A percentile compares a stretch with the other conserved stretches of the same genome.
Evolutionary conservation across 176 grass and related monocot species (phyloP).

Genomic region (Eragrostis curvula): DNA sequence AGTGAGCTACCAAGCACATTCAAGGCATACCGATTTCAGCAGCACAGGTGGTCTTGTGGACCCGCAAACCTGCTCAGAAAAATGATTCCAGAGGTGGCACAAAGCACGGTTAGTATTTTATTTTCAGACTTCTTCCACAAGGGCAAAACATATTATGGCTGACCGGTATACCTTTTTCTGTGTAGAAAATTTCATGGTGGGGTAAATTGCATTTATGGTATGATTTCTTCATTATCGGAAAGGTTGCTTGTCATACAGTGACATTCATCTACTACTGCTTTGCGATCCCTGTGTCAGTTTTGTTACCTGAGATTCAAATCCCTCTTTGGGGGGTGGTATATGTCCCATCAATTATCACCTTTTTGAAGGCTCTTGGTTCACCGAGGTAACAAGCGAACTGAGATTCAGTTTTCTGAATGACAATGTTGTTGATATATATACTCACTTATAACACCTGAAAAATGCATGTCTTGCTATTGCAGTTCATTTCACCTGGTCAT

Average conservation of each 20-base stretch:
- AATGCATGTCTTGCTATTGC: background rate
- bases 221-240: constrained; percentile 91
- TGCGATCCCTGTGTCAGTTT: constrained; percentile 70
- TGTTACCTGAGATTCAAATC: constrained; percentile 74
- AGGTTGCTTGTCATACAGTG: constrained; percentile 78
- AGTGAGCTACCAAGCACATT: constrained; percentile 97
- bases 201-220: constrained; percentile 79
- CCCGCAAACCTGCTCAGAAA: constrained; percentile 91
- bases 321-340: constrained; percentile 86
- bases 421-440: background rate
- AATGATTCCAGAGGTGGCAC: constrained; percentile 66
- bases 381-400: constrained; percentile 60
- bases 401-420: constrained; percentile 2
- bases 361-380: constrained; percentile 81
- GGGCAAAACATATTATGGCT: background rate
- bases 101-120: constrained; percentile 65
- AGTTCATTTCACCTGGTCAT: constrained; percentile 94
- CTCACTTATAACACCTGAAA: constrained; percentile 25
- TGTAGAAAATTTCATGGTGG: constrained; percentile 73
- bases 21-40: constrained; percentile 90
- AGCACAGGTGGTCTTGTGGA: constrained; percentile 97
- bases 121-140: background rate
- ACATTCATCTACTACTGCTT: constrained; percentile 94
- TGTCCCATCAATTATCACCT: constrained; percentile 80
- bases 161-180: constrained; percentile 7